These are phyloP conservation scores for Megacollybia marginata DNA, from an alignment of 768 basidiomycete species.

Conservation along the genomic window DNA sequence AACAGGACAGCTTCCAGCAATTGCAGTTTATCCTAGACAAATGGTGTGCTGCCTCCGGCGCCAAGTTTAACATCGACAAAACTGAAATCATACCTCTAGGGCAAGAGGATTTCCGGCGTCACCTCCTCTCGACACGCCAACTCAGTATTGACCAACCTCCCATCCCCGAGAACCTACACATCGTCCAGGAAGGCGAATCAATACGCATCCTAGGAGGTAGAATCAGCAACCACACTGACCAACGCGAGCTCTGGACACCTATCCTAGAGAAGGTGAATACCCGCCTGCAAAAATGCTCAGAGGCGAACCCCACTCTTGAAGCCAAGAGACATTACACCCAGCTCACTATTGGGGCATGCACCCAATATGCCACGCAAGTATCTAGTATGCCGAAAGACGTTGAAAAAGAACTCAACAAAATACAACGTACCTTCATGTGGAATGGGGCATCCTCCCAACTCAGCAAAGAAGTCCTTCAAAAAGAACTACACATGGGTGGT, in stretches of 20 bases:
- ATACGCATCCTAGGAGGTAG: slow-evolving; percentile 1
- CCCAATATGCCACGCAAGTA: slow-evolving; percentile 6
- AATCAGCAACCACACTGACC: slow-evolving; percentile 3
- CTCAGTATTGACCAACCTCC: neutral
- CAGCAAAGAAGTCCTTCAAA: neutral
- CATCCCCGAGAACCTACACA: neutral
- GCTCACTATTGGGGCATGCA: slow-evolving; percentile 1
- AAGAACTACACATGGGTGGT: slow-evolving; percentile 1
- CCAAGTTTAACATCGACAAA: slow-evolving; percentile 16
- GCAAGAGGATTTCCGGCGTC: neutral
- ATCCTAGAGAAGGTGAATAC: slow-evolving; percentile 2
- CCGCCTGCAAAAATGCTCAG: neutral
- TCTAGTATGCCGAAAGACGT: slow-evolving; percentile 12
- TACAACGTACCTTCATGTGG: slow-evolving; percentile 6
- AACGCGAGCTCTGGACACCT: neutral
- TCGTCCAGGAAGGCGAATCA: neutral
- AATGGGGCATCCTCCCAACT: neutral
- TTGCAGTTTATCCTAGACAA: slow-evolving; percentile 5
- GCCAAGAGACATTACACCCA: neutral
- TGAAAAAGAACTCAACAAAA: neutral
- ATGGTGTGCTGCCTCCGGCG: slow-evolving; percentile 7
- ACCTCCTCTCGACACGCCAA: too few relatives aligned
- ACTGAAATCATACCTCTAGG: slow-evolving; percentile 18
- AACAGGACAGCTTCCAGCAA: slow-evolving; percentile 5
- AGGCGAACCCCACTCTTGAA: slow-evolving; percentile 3